Base-by-base conservation (phyloP, 257 asterid species). In the Cynanchum wilfordii region DNA sequence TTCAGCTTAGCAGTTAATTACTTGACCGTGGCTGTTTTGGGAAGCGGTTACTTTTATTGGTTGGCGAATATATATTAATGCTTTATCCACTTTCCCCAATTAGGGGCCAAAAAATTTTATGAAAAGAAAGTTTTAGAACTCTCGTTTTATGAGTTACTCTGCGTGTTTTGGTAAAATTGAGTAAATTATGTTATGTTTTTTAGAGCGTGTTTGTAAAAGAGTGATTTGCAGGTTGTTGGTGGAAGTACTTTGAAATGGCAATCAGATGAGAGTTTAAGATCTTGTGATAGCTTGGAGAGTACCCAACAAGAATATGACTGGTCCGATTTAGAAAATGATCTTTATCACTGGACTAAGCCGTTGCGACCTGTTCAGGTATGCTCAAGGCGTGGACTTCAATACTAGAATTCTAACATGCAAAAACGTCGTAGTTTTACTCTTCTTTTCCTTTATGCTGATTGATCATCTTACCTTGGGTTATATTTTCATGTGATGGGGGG, bases 361-460 rank as follows among this genome's bases (percentile, higher is more conserved):
- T 81, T 95, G 66, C 96, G 97, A 11, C 95, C 97, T 7, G 88
- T 95, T 87, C 99, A 95, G 97, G 99, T 94, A 82, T 73, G 82
- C 42, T 70, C 72, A 78, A 79, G 79, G 74, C 81, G 79, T 65
- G 80, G 77, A 75, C 81, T 73, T 80, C 51, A 70, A 64, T 56
- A 30, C 62, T 55, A 22, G 16, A 70, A 72, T 71, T 71, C 74
- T 42, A 71, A 13, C 27, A 72, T 54, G 52, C 63, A 75, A 59
- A 73, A 30, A 57, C 65, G 76, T 30, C 73, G 60, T 19, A 2
- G 38, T 20, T 74, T 58, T 66, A 68, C 49, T 77, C 33, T 69
- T 70, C 55, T 57, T 22, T 68, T 22, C 25, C 59, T 76, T 29
- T 73, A 49, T 45, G 63, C 54, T 10, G 40, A 52, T 82, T 60